A percentile compares a stretch with the other conserved stretches of the same genome.
Evolutionary conservation across 305 asterid genomes (phyloP).

Genomic region (Striga hermonthica): DNA sequence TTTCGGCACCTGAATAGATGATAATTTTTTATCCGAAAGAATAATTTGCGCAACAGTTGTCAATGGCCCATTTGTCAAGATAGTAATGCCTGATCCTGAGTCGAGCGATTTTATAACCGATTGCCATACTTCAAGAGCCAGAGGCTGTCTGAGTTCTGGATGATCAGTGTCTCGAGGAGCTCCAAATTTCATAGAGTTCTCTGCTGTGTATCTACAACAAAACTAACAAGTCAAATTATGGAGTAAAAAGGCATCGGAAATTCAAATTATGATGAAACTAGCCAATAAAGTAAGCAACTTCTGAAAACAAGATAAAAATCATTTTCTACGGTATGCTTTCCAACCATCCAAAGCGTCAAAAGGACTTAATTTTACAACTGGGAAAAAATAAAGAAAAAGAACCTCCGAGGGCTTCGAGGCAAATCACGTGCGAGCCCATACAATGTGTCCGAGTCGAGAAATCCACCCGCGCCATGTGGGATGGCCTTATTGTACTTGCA

Average conservation of each 20-base stretch:
- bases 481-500: constrained; percentile 75
- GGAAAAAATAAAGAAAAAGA: not conserved
- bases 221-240: not conserved
- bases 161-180: constrained; percentile 80
- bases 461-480: constrained; percentile 85
- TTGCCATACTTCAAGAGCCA: constrained; percentile 71
- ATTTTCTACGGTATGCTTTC: too few relatives aligned
- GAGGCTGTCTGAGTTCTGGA: constrained; percentile 79
- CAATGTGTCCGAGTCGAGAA: constrained; percentile 76
- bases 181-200: constrained; percentile 60
- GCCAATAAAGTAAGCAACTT: too few relatives aligned
- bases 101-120: constrained; percentile 50
- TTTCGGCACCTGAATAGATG: constrained; percentile 53
- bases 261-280: not conserved
- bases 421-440: constrained; percentile 71
- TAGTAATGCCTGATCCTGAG: constrained; percentile 53
- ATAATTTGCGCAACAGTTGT: constrained; percentile 67
- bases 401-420: constrained; percentile 89
- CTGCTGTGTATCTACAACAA: constrained; percentile 62
- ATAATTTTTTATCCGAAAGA: constrained; percentile 46
- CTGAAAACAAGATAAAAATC: too few relatives aligned
- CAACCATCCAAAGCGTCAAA: too few relatives aligned
- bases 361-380: too few relatives aligned
- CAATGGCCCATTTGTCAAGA: constrained; percentile 83
- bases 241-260: not conserved